Evolutionary conservation across 2,329 filamentous ascomycete species (phyloP).

Genomic region (Pseudogymnoascus sp.): DNA sequence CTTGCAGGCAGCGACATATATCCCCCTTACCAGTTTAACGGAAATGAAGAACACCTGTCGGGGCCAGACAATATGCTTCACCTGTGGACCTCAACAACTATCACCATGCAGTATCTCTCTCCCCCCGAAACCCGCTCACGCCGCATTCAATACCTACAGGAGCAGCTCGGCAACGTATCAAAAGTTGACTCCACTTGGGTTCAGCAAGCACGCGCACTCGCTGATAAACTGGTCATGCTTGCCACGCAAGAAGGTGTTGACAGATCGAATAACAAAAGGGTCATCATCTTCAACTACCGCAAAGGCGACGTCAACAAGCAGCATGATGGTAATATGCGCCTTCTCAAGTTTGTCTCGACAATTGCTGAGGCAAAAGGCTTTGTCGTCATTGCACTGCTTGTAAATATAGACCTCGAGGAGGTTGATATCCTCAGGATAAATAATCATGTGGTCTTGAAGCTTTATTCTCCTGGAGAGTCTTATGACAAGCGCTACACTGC

Average conservation of each 20-base stretch:
- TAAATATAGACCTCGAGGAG: neutral
- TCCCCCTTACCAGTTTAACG: neutral
- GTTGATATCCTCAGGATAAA: neutral
- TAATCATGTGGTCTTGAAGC: neutral
- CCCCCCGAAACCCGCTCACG: neutral
- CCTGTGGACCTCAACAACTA: neutral
- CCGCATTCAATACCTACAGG: neutral
- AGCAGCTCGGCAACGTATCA: neutral
- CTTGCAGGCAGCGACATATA: neutral
- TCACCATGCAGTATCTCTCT: neutral
- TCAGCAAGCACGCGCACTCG: neutral
- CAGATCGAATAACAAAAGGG: neutral
- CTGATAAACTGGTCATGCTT: neutral
- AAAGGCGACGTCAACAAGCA: slow-evolving; percentile 3
- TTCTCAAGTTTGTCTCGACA: neutral
- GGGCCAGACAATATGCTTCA: neutral
- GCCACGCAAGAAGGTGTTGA: neutral
- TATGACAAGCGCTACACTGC: slow-evolving; percentile 4
- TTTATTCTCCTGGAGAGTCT: neutral
- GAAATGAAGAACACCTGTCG: neutral
- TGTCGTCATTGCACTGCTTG: neutral
- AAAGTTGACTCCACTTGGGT: neutral
- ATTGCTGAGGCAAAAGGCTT: neutral
- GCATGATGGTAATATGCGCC: neutral
- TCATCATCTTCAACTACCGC: slow-evolving; percentile 6